Evolutionary conservation across 371 early-diverging fungal genomes (phyloP).

Genomic region (Mucor lusitanicus): DNA sequence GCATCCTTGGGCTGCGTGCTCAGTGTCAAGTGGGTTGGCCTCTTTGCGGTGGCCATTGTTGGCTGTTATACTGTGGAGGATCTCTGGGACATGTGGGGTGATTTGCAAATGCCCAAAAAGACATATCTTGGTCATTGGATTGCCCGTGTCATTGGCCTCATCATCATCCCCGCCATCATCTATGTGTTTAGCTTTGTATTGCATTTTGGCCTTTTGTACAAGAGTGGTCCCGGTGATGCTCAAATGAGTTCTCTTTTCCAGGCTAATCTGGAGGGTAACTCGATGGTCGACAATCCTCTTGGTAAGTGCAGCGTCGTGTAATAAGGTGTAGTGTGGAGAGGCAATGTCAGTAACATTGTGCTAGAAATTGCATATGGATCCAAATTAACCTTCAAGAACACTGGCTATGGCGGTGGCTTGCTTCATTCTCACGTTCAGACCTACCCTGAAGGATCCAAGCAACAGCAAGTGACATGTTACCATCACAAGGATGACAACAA

Average conservation of each 20-base stretch:
- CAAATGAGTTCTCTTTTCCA: constrained; percentile 99
- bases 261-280: constrained; percentile 86
- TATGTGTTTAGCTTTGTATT: constrained; percentile 90
- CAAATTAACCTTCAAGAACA: constrained; percentile 87
- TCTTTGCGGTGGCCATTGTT: constrained; percentile 93
- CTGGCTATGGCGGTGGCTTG: constrained; percentile 90
- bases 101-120: constrained; percentile 73
- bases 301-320: constrained; percentile 48
- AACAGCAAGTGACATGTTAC: constrained; percentile 99
- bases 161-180: constrained; percentile 84
- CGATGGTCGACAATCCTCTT: constrained; percentile 80
- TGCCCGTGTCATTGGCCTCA: constrained; percentile 79
- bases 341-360: no score
- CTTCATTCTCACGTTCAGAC: constrained; percentile 97
- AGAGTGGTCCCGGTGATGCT: constrained; percentile 94
- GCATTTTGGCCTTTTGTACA: constrained; percentile 92
- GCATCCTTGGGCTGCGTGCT: constrained; percentile 86
- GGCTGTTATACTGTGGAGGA: constrained; percentile 95
- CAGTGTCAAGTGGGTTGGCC: constrained; percentile 99
- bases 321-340: not conserved
- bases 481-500: constrained; percentile 98
- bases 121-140: constrained; percentile 79
- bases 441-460: constrained; percentile 92
- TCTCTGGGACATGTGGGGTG: constrained; percentile 92
- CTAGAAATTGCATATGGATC: constrained; percentile 95